A percentile compares a stretch with the other conserved stretches of the same genome.
Conservation (phyloP, 768 basidiomycete genomes). For the Serendipita sp. region DNA sequence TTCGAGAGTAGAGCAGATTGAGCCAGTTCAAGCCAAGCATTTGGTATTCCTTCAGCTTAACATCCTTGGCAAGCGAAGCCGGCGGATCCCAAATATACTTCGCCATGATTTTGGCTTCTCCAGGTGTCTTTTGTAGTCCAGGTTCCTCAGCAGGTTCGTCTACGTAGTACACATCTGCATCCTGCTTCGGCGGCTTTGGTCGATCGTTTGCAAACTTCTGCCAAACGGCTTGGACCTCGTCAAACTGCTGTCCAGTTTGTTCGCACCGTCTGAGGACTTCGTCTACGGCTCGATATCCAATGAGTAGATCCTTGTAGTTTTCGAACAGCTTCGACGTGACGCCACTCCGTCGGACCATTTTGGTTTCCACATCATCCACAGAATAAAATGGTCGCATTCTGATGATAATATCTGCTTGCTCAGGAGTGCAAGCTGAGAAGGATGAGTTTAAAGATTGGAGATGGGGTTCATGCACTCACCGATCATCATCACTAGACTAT, state of each 20-base stretch:
- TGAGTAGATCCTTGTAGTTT: slow-evolving; percentile 71
- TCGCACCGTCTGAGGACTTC: slow-evolving; percentile 80
- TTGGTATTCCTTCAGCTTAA: slow-evolving; percentile 90
- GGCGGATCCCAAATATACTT: slow-evolving; percentile 68
- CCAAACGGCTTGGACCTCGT: slow-evolving; percentile 69
- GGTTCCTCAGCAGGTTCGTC: slow-evolving; percentile 9
- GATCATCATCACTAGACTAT: slow-evolving; percentile 28
- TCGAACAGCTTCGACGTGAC: slow-evolving; percentile 85
- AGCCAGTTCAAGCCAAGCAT: slow-evolving; percentile 97
- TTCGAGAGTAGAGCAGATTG: slow-evolving; percentile 63
- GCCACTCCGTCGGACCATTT: slow-evolving; percentile 68
- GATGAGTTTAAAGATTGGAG: not conserved
- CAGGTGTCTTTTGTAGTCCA: slow-evolving; percentile 13
- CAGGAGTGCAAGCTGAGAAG: slow-evolving; percentile 40
- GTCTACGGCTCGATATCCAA: slow-evolving; percentile 79
- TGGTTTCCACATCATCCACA: slow-evolving; percentile 55
- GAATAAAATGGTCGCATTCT: slow-evolving; percentile 66
- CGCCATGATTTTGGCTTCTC: not conserved
- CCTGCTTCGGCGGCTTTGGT: slow-evolving; percentile 25
- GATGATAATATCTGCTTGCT: slow-evolving; percentile 69
- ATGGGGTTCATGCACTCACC: slow-evolving; percentile 18
- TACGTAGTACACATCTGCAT: slow-evolving; percentile 21
- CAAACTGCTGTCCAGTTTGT: slow-evolving; percentile 60
- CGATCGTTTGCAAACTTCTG: slow-evolving; percentile 20
- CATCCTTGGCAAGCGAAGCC: slow-evolving; percentile 40